Evolutionary conservation across 805 yeast genomes (phyloP).

Genomic region (Lipomyces oligophaga): DNA sequence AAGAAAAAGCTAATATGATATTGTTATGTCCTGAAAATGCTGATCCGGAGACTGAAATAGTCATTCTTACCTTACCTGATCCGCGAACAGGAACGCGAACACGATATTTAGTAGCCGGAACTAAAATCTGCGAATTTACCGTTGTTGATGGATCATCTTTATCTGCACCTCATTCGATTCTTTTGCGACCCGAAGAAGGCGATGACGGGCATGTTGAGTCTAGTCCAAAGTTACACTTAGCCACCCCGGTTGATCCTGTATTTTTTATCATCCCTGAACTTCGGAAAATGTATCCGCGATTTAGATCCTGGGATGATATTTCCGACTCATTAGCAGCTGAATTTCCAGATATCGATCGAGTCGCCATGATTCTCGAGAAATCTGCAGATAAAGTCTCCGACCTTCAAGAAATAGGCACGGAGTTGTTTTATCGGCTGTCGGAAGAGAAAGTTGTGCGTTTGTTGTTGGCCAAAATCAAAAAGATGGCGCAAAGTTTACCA

Average conservation of each 20-base stretch:
- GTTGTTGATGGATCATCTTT: slow-evolving; percentile 2
- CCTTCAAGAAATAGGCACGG: slow-evolving; percentile 14
- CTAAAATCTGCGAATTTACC: slow-evolving; percentile 3
- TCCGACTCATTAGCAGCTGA: slow-evolving; percentile 4
- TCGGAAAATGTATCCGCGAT: slow-evolving; percentile 4
- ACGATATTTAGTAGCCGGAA: slow-evolving; percentile 9
- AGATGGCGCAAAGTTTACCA: slow-evolving; percentile 17
- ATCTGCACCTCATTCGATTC: slow-evolving; percentile 11
- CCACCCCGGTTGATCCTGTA: slow-evolving; percentile 20
- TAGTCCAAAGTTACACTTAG: slow-evolving; percentile 7
- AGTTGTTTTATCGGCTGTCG: slow-evolving; percentile 14
- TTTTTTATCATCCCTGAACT: slow-evolving; percentile 17
- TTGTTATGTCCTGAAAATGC: slow-evolving; percentile 2
- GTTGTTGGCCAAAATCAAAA: neutral
- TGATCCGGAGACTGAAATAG: no score
- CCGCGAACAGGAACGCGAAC: slow-evolving; percentile 16
- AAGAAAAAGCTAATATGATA: slow-evolving; percentile 8
- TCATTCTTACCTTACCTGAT: slow-evolving; percentile 22
- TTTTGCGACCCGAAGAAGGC: neutral
- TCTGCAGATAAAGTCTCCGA: slow-evolving; percentile 5
- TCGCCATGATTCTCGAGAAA: slow-evolving; percentile 5
- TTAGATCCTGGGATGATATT: slow-evolving; percentile 24
- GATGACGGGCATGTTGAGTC: slow-evolving; percentile 11
- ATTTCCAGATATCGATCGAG: slow-evolving; percentile 1
- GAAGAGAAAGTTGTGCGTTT: slow-evolving; percentile 9